Conservation (phyloP, 805 yeast genomes). For the Yamadazyma scolyti region DNA sequence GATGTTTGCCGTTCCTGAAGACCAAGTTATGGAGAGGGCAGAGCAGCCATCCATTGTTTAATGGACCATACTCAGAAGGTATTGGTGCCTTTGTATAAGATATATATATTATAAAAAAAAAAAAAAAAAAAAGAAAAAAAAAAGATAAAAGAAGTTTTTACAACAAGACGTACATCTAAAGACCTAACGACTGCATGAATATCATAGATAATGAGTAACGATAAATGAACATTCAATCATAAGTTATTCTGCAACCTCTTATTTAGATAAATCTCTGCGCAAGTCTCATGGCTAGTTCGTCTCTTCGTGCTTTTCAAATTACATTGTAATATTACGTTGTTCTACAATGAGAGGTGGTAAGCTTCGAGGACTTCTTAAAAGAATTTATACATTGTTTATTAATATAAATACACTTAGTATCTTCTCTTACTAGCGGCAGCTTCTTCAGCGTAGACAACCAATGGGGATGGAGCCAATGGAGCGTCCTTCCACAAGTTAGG, state of each 20-base stretch:
- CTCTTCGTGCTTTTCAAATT: too few relatives aligned
- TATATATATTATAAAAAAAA: conserved; percentile 9
- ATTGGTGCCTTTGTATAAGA: conserved; percentile 6
- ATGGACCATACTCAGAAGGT: conserved; percentile 1
- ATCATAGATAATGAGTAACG: not conserved
- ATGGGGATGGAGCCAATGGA: conserved; percentile 85
- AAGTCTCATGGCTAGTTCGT: too few relatives aligned
- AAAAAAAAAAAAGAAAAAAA: conserved; percentile 10
- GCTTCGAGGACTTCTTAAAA: too few relatives aligned
- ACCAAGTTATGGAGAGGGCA: conserved; percentile 67
- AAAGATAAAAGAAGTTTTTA: conserved; percentile 5
- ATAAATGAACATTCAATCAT: not conserved
- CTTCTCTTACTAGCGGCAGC: conserved; percentile 72
- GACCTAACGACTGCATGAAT: too few relatives aligned
- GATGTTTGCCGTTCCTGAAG: conserved; percentile 74
- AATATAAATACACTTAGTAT: conserved; percentile 45
- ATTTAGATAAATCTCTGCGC: too few relatives aligned
- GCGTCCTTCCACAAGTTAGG: conserved; percentile 96
- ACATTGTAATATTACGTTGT: too few relatives aligned
- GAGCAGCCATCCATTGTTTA: conserved; percentile 13
- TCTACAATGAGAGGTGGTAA: too few relatives aligned
- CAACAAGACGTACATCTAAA: too few relatives aligned
- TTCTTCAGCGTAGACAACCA: conserved; percentile 90
- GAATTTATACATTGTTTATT: conserved; percentile 1
- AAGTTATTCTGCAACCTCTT: too few relatives aligned